Conservation (phyloP, 192 early-diverging fungal genomes). For the Chytriomyces confervae region DNA sequence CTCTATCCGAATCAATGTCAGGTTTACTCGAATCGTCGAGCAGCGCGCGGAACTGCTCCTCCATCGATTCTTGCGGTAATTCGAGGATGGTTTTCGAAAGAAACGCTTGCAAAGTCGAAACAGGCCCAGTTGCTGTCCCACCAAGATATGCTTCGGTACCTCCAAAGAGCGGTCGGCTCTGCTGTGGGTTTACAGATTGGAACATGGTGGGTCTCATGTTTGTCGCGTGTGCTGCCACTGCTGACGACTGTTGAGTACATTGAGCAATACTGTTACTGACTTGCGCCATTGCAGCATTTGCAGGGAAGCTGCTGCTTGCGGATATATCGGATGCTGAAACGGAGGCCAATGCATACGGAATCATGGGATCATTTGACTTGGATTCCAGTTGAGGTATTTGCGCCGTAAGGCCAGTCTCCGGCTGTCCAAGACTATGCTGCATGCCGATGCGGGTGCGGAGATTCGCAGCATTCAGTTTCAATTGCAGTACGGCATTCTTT, state of each 20-base stretch:
- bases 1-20: background rate
- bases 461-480: too few species aligned
- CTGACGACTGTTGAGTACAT: background rate
- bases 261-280: background rate
- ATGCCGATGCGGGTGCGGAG: too few species aligned
- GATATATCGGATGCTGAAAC: too few species aligned
- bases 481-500: too few species aligned
- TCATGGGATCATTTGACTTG: too few species aligned
- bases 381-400: too few species aligned
- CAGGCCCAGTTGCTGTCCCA: background rate
- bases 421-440: too few species aligned
- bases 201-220: background rate
- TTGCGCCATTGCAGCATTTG: background rate
- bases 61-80: background rate
- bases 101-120: constrained; percentile 6
- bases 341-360: too few species aligned
- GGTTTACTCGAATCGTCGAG: constrained; percentile 14
- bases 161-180: constrained; percentile 23
- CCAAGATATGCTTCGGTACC: constrained; percentile 21
- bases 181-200: constrained; percentile 12
- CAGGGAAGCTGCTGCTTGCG: too few species aligned
- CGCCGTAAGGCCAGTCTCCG: too few species aligned
- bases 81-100: background rate
- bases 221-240: background rate
- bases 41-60: background rate